phyloP scores from a whole-genome alignment of 345 rosid genomes.

The Durio zibethinus region DNA sequence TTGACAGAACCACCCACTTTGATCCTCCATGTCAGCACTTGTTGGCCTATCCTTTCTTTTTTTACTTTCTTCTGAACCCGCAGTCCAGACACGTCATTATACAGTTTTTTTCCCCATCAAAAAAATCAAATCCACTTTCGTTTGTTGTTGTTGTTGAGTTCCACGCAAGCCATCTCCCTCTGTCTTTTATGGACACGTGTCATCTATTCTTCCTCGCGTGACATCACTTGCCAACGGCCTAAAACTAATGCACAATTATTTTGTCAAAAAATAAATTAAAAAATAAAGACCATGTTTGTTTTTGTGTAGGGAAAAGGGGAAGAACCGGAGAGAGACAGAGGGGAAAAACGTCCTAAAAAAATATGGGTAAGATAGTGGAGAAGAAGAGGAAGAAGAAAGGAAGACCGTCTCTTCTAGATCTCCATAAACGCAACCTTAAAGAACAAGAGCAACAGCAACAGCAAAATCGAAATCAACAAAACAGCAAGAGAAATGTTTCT shows the following conservation, averaged over 20 bases:
- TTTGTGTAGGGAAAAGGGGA: slow-evolving; percentile 10
- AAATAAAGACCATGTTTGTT: slow-evolving; percentile 24
- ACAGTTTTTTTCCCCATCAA: too few relatives aligned
- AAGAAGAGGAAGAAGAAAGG: slow-evolving; percentile 55
- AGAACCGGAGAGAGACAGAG: neutral
- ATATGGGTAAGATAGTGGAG: slow-evolving; percentile 50
- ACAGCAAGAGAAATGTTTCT: slow-evolving; percentile 10
- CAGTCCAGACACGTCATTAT: neutral
- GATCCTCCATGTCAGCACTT: neutral
- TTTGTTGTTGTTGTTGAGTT: neutral
- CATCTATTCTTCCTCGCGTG: neutral
- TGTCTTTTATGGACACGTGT: neutral
- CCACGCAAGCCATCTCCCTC: neutral
- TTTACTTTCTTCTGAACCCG: neutral
- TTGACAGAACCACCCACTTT: neutral
- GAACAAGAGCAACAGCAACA: slow-evolving; percentile 26
- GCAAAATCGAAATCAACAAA: neutral
- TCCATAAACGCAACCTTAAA: slow-evolving; percentile 52
- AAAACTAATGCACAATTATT: neutral
- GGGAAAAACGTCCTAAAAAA: neutral
- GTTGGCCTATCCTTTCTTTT: neutral
- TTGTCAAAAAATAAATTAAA: neutral
- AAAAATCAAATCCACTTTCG: too few relatives aligned
- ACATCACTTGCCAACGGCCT: slow-evolving; percentile 7
- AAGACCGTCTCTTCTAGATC: slow-evolving; percentile 64